A percentile compares a stretch with the other conserved stretches of the same genome.
Evolutionary conservation across 768 basidiomycete genomes (phyloP).

Genomic region (Suillus cothurnatus): DNA sequence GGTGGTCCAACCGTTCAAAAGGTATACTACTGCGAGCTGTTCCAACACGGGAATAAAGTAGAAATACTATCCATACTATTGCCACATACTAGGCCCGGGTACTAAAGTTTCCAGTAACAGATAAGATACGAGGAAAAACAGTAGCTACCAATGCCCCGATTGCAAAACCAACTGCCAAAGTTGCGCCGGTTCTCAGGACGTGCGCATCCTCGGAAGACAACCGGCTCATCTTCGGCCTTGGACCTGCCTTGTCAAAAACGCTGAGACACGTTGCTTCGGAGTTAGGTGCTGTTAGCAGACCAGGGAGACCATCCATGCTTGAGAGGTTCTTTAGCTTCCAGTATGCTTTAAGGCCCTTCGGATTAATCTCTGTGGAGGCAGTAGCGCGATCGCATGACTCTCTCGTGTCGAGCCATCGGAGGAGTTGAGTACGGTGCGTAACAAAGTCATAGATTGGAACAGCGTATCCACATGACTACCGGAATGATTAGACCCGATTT

Average conservation of each 20-base stretch:
- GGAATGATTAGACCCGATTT: constrained; percentile 4
- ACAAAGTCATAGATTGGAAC: constrained; percentile 65
- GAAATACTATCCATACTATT: not conserved
- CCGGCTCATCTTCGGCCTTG: constrained; percentile 14
- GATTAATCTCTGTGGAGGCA: constrained; percentile 19
- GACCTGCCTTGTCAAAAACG: constrained; percentile 21
- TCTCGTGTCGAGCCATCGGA: constrained; percentile 40
- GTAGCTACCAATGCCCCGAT: constrained; percentile 16
- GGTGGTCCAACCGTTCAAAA: not conserved
- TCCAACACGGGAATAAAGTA: not conserved
- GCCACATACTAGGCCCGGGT: not conserved
- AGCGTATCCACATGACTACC: constrained; percentile 68
- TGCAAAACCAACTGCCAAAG: constrained; percentile 22
- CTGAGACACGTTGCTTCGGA: constrained; percentile 16
- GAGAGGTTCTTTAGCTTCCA: constrained; percentile 52
- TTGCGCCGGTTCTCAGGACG: not conserved
- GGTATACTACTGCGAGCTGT: not conserved
- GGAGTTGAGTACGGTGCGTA: constrained; percentile 56
- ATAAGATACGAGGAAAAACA: constrained; percentile 12
- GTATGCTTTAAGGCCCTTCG: constrained; percentile 50
- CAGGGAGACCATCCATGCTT: constrained; percentile 64
- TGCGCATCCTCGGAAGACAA: not conserved
- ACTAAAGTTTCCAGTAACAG: not conserved
- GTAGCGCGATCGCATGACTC: constrained; percentile 43
- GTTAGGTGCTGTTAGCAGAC: constrained; percentile 35